Base-by-base conservation (phyloP, 2,329 filamentous ascomycete species). In the Lasiodiplodia gonubiensis region DNA sequence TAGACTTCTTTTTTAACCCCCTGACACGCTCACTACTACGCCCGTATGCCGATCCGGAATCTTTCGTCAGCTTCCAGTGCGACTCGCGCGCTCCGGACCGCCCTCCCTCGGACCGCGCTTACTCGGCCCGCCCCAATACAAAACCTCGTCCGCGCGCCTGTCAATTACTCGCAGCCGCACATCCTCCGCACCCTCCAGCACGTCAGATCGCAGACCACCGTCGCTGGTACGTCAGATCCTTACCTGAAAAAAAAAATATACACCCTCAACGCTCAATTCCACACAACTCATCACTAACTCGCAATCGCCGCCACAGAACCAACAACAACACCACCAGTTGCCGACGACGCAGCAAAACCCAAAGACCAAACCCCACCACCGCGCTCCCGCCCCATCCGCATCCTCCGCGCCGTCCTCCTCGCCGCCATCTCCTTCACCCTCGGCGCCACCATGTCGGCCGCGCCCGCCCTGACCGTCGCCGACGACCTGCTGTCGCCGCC, bases 381-480 rank as follows among this genome's bases (percentile, higher is more conserved):
- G 27, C 53, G 51, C 39, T 74, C 74, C 4, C 69, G 75, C 53
- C 71, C 70, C 68, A 68, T 74, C 66, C 79, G 80, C 46, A 79
- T 84, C 39, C 73, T 84, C 52, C 69, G 84, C 59, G 77, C 81
- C 70, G 81, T 84, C 63, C 78, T 82, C 68, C 73, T 85, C 69
- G 80, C 81, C 37, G 73, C 85, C 72, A 66, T 85, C 70, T 79
- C 80, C 67, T 79, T 87, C 69, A 79, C 81, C 42, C 64, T 87
- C 69, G 88, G 88, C 70, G 86, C 89, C 81, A 76, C 80, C 70
- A 87, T 90, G 82, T 82, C 86, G 64, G 81, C 84, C 70, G 79
- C 81, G 12, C 87, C 87, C 46, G 85, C 84, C 42, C 72, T 86
- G 67, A 74, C 84, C 46, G 81, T 82, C 60, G 78, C 85, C 55